Percentiles rank a stretch among this genome's conserved stretches.
phyloP scores from a whole-genome alignment of 1,284 basidiomycete genomes.

The Ustilago vetiveriae region DNA sequence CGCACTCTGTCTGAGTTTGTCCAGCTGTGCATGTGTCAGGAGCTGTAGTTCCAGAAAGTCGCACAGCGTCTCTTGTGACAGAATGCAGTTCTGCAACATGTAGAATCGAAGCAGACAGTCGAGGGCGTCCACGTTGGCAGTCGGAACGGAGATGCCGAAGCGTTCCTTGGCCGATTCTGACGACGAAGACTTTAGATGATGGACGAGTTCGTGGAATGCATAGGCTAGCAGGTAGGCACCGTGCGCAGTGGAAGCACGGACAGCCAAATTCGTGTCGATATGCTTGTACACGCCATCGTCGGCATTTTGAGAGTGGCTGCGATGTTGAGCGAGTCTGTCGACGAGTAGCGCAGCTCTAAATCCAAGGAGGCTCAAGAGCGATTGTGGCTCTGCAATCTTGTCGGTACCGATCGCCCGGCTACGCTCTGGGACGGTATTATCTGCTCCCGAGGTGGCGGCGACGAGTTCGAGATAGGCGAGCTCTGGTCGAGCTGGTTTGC shows the following conservation, averaged over 20 bases:
- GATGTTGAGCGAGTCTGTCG: constrained; percentile 34
- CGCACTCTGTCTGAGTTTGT: constrained; percentile 13
- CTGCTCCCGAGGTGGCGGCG: neutral
- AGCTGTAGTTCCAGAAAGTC: constrained; percentile 36
- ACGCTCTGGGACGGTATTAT: constrained; percentile 6
- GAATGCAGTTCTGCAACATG: constrained; percentile 48
- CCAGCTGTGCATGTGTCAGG: constrained; percentile 18
- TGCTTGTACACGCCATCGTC: constrained; percentile 35
- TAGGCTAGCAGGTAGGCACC: constrained; percentile 42
- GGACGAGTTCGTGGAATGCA: constrained; percentile 31
- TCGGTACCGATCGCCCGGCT: constrained; percentile 3
- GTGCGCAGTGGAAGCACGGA: constrained; percentile 46
- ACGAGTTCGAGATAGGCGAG: constrained; percentile 37
- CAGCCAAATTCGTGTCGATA: constrained; percentile 46
- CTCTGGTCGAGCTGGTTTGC: constrained; percentile 28
- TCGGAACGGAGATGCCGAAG: constrained; percentile 16
- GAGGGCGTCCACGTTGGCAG: constrained; percentile 18
- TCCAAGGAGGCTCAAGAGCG: constrained; percentile 40
- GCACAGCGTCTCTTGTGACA: constrained; percentile 15
- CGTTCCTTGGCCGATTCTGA: constrained; percentile 1
- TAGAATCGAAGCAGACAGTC: constrained; percentile 39
- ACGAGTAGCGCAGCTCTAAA: constrained; percentile 38
- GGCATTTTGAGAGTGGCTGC: constrained; percentile 3
- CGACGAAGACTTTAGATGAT: constrained; percentile 14
- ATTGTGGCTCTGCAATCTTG: constrained; percentile 20